Evolutionary conservation across 306 rosid genomes (phyloP).

Genomic region (Senna siamea): DNA sequence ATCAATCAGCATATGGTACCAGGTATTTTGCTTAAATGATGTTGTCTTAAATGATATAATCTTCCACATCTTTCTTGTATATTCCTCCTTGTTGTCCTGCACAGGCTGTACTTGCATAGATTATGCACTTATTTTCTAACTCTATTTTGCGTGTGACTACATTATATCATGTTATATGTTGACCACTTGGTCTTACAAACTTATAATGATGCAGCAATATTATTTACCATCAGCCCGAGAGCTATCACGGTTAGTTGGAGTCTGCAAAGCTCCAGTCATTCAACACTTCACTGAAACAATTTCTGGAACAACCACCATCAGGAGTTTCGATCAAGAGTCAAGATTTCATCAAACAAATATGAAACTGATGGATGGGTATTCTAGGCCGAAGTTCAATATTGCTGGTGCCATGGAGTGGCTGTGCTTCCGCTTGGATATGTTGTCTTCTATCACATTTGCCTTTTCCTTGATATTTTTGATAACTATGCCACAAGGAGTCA

Average conservation of each 20-base stretch:
- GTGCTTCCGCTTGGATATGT: slow-evolving; percentile 72
- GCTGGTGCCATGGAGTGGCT: slow-evolving; percentile 90
- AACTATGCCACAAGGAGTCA: slow-evolving; percentile 71
- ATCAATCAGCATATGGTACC: slow-evolving; percentile 68
- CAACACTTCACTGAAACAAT: slow-evolving; percentile 88
- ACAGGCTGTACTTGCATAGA: not conserved
- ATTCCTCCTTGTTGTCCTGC: not conserved
- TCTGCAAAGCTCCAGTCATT: slow-evolving; percentile 86
- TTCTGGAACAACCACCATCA: slow-evolving; percentile 78
- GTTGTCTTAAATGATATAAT: slow-evolving; percentile 8
- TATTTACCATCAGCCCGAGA: slow-evolving; percentile 82
- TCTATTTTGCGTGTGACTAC: slow-evolving; percentile 7
- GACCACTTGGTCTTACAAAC: slow-evolving; percentile 4
- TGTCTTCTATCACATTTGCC: slow-evolving; percentile 74
- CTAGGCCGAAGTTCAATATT: slow-evolving; percentile 67
- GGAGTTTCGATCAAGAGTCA: slow-evolving; percentile 81
- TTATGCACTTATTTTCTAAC: not conserved
- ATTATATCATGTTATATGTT: slow-evolving; percentile 6
- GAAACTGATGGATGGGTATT: slow-evolving; percentile 71
- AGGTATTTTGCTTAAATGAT: slow-evolving; percentile 51
- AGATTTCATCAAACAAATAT: slow-evolving; percentile 73
- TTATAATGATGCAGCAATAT: slow-evolving; percentile 62
- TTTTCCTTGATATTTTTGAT: slow-evolving; percentile 69
- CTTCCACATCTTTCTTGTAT: not conserved
- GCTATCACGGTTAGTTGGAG: slow-evolving; percentile 77